These are phyloP conservation scores for Protomyces gravidus DNA, from an alignment of 1,139 yeast species.

Conservation along the genomic window DNA sequence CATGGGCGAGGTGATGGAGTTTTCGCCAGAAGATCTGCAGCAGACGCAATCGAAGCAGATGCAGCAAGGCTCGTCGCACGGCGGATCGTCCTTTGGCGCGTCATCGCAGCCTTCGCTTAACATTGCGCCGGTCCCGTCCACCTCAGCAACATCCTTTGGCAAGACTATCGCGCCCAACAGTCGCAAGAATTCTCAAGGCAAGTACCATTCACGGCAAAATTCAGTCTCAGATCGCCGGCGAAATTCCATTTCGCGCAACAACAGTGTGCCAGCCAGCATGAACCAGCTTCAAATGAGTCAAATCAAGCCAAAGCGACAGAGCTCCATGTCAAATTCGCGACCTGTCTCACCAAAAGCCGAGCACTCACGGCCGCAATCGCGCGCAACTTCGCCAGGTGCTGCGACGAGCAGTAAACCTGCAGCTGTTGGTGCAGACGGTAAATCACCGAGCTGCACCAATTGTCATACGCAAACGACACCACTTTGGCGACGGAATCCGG, in stretches of 20 bases:
- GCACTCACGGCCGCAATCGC: constrained; percentile 9
- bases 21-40: constrained; percentile 7
- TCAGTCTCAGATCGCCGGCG: constrained; percentile 8
- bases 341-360: constrained; percentile 9
- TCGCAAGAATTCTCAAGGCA: constrained; percentile 4
- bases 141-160: neutral
- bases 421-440: constrained; percentile 23
- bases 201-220: constrained; percentile 20
- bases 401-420: constrained; percentile 26
- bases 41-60: neutral
- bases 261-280: constrained; percentile 14
- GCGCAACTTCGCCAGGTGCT: constrained; percentile 21
- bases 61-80: neutral
- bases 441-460: constrained; percentile 59
- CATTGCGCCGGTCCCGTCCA: neutral
- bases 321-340: neutral
- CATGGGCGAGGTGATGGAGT: constrained; percentile 26
- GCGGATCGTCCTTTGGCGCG: neutral
- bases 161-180: neutral
- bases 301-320: constrained; percentile 7
- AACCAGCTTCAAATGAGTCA: constrained; percentile 18
- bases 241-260: constrained; percentile 21
- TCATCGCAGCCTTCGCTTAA: neutral
- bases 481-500: constrained; percentile 88
- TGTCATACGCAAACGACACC: constrained; percentile 94